These are phyloP conservation scores for Ganoderma lucidum DNA, from an alignment of 1,284 basidiomycete species.

Conservation along the genomic window DNA sequence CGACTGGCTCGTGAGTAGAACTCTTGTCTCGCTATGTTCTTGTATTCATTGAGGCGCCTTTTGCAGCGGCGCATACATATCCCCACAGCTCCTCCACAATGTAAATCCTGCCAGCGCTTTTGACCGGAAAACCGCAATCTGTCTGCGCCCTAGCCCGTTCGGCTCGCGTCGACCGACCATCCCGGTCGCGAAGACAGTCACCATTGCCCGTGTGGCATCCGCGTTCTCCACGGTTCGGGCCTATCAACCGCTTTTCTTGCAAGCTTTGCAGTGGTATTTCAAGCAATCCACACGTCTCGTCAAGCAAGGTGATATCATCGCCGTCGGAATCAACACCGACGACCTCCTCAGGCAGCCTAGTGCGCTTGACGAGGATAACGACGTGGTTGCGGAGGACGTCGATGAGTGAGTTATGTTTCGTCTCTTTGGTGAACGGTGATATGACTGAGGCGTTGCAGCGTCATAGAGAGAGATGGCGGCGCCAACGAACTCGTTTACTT, in stretches of 20 bases:
- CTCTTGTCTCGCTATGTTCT: not conserved
- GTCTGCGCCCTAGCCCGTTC: constrained; percentile 59
- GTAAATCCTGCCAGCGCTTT: constrained; percentile 43
- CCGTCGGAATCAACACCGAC: constrained; percentile 72
- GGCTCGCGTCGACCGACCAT: constrained; percentile 65
- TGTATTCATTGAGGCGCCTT: not conserved
- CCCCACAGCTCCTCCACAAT: constrained; percentile 69
- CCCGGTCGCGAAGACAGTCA: constrained; percentile 78
- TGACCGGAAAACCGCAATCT: constrained; percentile 40
- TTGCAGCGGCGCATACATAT: constrained; percentile 42
- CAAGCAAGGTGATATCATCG: constrained; percentile 84
- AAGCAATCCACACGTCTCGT: constrained; percentile 66
- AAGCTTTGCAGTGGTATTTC: constrained; percentile 77
- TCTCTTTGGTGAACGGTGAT: not conserved
- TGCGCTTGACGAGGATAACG: constrained; percentile 39
- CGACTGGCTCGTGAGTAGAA: constrained; percentile 42
- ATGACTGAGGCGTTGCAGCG: not conserved
- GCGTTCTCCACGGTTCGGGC: constrained; percentile 78
- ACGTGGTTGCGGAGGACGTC: constrained; percentile 35
- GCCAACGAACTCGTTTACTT: constrained; percentile 72
- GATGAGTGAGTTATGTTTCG: constrained; percentile 25
- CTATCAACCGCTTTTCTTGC: constrained; percentile 78
- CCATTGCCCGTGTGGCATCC: constrained; percentile 86
- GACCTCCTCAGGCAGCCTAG: constrained; percentile 39
- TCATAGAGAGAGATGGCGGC: constrained; percentile 6